Base-by-base conservation (phyloP, 768 basidiomycete genomes). In the Trichaptum fuscoviolaceum region DNA sequence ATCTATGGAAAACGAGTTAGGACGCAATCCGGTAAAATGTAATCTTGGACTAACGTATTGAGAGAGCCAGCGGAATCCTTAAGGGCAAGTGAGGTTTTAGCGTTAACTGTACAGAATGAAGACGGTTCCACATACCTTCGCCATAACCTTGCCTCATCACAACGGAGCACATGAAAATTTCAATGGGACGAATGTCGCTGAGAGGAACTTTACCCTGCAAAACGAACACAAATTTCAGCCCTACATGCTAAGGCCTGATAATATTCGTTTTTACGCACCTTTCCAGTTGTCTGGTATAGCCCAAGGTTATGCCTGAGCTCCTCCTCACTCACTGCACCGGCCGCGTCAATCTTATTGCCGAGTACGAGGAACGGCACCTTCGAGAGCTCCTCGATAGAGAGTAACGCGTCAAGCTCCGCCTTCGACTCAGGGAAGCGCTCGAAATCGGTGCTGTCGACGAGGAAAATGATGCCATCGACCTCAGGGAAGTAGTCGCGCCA, bases 401-500 rank as follows among this genome's bases (percentile, higher is more conserved):
- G 87, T 69, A 99, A 87, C 7, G 95, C 91, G 75, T 99, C 96
- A 61, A 99, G 88, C 79, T 99, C 97, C 15, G 94, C 95, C 78
- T 98, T 99, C 70, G 93, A 93, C 80, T 99, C 97, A 8, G 89
- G 78, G 79, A 99, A 96, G 58, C 96, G 92, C 81, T 99, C 97
- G 74, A 90, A 90, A 82, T 99, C 97, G 69, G 95, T 95, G 70
- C 89, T 92, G 81, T 99, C 97, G 67, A 99, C 96, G 66, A 99
- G 84, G 87, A 99, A 99, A 74, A 99, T 89, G 73, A 99, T 98
- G 20, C 95, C 96, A 73, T 99, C 95, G 58, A 99, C 97, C 78
- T 99, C 97, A 63, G 97, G 97, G 89, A 99, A 99, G 82, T 99
- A 99, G 79, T 99, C 96, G 67, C 95, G 89, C 97, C 97, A 99